Base-by-base conservation (phyloP, 1,284 basidiomycete genomes). In the Trametes versicolor region DNA sequence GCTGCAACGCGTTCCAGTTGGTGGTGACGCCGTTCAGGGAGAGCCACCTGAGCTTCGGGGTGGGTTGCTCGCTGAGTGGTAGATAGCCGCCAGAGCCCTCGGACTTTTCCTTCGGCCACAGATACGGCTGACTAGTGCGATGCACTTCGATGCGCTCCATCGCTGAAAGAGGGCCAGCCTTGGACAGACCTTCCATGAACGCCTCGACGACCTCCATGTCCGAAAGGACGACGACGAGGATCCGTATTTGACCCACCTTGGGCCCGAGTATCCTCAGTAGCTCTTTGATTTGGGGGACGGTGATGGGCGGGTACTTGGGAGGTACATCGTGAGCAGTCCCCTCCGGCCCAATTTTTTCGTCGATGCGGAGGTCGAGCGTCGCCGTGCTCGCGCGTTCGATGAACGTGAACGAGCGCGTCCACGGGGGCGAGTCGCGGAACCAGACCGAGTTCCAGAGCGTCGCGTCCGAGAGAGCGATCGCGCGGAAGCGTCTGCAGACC, bases 141-240 rank as follows among this genome's bases (percentile, higher is more conserved):
- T 89, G 87, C 27, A 92, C 74, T 74, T 90, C 89, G 64, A 91
- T 76, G 25, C 83, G 83, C 65, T 87, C 81, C 29, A 92, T 72
- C 34, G 71, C 76, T 53, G 80, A 76, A 9, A 81, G 78, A 19
- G 73, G 66, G 4, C 80, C 80, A 1, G 77, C 78, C 0, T 69
- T 63, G 52, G 78, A 74, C 48, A 91, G 75, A 66, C 80, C 82
- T 48, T 84, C 77, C 58, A 90, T 74, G 57, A 86, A 77, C 6
- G 78, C 75, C 32, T 86, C 75, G 4, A 83, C 79, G 15, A 83
- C 79, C 21, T 83, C 81, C 84, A 85, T 86, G 47, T 80, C 76
- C 32, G 85, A 78, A 56, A 87, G 77, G 57, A 86, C 76, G 66
- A 88, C 74, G 57, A 87, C 80, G 41, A 92, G 74, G 73, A 83